phyloP scores from a whole-genome alignment of 805 yeast genomes.

The Teunomyces atbi region DNA sequence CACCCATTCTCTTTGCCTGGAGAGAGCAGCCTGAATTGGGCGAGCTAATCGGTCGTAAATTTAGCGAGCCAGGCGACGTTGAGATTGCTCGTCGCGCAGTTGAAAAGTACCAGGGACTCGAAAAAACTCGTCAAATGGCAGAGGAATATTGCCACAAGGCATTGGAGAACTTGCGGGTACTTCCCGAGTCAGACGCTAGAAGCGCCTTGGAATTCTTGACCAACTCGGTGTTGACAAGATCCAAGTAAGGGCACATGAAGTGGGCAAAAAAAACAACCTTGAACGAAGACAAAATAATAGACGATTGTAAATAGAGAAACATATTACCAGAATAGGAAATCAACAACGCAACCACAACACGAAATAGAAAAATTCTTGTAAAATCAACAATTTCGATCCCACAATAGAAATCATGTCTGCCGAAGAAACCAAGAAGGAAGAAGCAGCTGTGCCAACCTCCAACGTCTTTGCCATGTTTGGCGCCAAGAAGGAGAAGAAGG shows the following conservation, averaged over 20 bases:
- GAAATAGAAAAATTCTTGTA: constrained; percentile 4
- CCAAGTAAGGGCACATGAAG: constrained; percentile 43
- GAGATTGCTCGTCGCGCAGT: constrained; percentile 79
- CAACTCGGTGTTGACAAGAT: constrained; percentile 77
- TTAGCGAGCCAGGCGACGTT: constrained; percentile 77
- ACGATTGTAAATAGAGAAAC: constrained; percentile 4
- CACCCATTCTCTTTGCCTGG: constrained; percentile 96
- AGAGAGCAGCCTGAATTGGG: constrained; percentile 82
- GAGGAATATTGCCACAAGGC: constrained; percentile 76
- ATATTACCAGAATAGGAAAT: constrained; percentile 8
- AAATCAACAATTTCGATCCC: background rate
- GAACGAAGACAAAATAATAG: constrained; percentile 1
- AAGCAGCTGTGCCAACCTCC: constrained; percentile 53
- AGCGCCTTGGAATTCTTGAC: constrained; percentile 85
- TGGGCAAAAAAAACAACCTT: background rate
- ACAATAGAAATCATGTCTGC: constrained; percentile 23
- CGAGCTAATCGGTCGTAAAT: constrained; percentile 77
- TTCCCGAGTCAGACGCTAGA: constrained; percentile 89
- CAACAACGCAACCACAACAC: background rate
- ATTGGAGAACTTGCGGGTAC: constrained; percentile 59
- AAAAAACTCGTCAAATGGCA: constrained; percentile 73
- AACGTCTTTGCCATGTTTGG: constrained; percentile 95
- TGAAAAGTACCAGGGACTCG: constrained; percentile 66
- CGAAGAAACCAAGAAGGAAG: constrained; percentile 29
- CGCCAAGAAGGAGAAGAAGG: constrained; percentile 74